Base-by-base conservation (phyloP, 2,329 filamentous ascomycete genomes). In the Calycina herbarum region DNA sequence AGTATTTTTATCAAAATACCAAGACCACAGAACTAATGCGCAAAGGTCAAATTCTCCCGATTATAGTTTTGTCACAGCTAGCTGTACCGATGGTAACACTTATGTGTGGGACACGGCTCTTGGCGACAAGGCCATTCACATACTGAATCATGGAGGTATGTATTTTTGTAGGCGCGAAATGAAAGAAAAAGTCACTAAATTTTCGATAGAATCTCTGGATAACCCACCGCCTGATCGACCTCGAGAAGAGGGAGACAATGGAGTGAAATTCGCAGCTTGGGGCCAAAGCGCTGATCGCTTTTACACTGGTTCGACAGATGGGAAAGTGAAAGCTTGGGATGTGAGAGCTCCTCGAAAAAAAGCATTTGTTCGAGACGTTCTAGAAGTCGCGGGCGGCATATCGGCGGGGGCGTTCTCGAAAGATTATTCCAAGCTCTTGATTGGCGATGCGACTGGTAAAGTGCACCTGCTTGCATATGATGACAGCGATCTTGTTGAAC, bases 261-360 rank as follows among this genome's bases (percentile, higher is more conserved):
- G 87, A 1, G 85, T 89, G 54, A 89, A 88, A 71, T 89, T 89
- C 69, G 83, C 82, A 0, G 82, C 85, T 3, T 89, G 86, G 87
- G 86, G 85, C 0, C 81, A 78, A 17, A 83, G 82, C 0, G 74
- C 79, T 0, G 84, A 87, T 63, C 80, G 86, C 0, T 81, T 89
- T 56, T 89, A 89, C 69, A 89, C 86, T 0, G 87, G 86, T 0
- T 85, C 85, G 0, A 88, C 86, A 1, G 87, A 89, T 67, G 87
- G 87, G 1, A 79, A 84, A 0, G 79, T 89, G 17, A 88, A 86
- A 66, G 85, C 86, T 1, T 89, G 87, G 87, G 85, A 89, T 67
- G 76, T 89, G 8, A 82, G 84, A 10, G 69, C 68, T 54, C 78
- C 79, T 57, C 72, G 60, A 61, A 76, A 69, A 33, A 73, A 77